These are phyloP conservation scores for Pichia sp. DNA, from an alignment of 1,139 yeast genomes.

Conservation along the genomic window DNA sequence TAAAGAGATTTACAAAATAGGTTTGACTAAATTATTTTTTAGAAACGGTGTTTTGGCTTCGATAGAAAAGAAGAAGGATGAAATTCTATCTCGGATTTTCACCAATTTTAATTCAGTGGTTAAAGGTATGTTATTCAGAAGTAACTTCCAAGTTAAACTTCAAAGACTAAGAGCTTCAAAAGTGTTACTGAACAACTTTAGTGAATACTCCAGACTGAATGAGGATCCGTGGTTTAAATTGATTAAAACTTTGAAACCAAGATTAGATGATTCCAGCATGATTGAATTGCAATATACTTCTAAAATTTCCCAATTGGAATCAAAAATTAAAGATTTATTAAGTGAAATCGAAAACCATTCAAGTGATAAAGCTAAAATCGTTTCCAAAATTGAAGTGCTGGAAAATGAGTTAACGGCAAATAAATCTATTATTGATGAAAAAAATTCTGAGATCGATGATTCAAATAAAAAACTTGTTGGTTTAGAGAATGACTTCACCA, in stretches of 20 bases:
- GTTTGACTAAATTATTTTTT: slow-evolving; percentile 82
- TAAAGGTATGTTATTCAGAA: slow-evolving; percentile 57
- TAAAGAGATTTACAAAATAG: slow-evolving; percentile 62
- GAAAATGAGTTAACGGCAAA: slow-evolving; percentile 31
- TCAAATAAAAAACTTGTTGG: slow-evolving; percentile 32
- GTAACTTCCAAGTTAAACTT: slow-evolving; percentile 40
- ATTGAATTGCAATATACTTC: slow-evolving; percentile 33
- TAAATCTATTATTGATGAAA: slow-evolving; percentile 32
- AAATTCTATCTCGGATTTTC: slow-evolving; percentile 46
- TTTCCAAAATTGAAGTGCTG: slow-evolving; percentile 13
- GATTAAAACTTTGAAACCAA: slow-evolving; percentile 65
- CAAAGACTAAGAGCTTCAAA: slow-evolving; percentile 64
- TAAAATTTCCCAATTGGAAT: slow-evolving; percentile 48
- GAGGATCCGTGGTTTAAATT: slow-evolving; percentile 78
- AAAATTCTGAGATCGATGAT: slow-evolving; percentile 34
- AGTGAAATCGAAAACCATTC: neutral
- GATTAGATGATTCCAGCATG: slow-evolving; percentile 42
- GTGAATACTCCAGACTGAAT: slow-evolving; percentile 42
- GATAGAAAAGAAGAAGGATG: slow-evolving; percentile 72
- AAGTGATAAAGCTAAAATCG: neutral
- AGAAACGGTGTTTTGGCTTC: slow-evolving; percentile 91
- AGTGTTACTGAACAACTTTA: slow-evolving; percentile 56
- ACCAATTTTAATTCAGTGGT: slow-evolving; percentile 59
- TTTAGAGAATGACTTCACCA: slow-evolving; percentile 27
- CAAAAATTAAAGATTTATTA: slow-evolving; percentile 21